Evolutionary conservation across 345 rosid genomes (phyloP).

Genomic region (Salix caprea): DNA sequence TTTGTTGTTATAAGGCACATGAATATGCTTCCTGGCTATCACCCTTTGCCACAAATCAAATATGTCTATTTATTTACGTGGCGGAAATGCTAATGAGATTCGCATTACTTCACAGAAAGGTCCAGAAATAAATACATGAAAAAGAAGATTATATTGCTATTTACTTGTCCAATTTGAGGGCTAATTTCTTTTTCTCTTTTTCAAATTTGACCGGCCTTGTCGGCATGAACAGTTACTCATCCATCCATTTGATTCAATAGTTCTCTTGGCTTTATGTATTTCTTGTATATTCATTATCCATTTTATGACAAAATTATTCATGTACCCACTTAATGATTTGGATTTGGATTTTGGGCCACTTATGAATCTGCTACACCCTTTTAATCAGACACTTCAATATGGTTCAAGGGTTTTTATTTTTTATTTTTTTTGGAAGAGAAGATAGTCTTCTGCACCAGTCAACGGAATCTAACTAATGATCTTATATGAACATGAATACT

Average conservation of each 20-base stretch:
- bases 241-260: conserved; percentile 14
- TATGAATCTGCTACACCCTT: not conserved
- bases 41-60: conserved; percentile 17
- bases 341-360: conserved; percentile 11
- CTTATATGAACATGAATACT: not conserved
- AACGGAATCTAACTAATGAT: conserved; percentile 1
- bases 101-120: conserved; percentile 12
- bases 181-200: not conserved
- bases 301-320: not conserved
- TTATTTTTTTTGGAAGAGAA: not conserved
- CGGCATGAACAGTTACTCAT: conserved; percentile 6
- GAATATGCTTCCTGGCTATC: conserved; percentile 30
- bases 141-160: not conserved
- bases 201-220: conserved; percentile 7
- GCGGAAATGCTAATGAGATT: conserved; percentile 16
- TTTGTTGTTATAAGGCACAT: conserved; percentile 19
- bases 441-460: not conserved
- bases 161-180: conserved; percentile 12
- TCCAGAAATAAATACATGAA: conserved; percentile 18
- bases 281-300: conserved; percentile 7
- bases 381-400: conserved; percentile 17
- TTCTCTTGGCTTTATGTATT: conserved; percentile 5
- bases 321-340: conserved; percentile 1
- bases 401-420: conserved; percentile 11
- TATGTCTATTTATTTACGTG: conserved; percentile 11